Conservation (phyloP, 495 filamentous ascomycete genomes). For the Trichoderma asperelloides region DNA sequence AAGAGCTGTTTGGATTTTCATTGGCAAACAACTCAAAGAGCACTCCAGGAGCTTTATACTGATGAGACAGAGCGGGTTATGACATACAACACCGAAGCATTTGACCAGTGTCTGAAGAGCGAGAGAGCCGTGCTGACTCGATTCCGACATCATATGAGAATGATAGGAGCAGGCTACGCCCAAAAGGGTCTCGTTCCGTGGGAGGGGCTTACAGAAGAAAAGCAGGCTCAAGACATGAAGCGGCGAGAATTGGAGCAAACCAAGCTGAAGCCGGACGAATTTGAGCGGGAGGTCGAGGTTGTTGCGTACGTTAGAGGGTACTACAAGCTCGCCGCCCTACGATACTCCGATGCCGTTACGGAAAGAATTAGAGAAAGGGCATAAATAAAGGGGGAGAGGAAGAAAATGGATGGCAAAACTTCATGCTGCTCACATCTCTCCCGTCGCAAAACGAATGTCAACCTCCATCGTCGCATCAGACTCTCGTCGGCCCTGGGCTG, state of each 20-base stretch:
- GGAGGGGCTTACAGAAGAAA: constrained; percentile 34
- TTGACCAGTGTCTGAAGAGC: not conserved
- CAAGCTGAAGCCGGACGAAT: constrained; percentile 35
- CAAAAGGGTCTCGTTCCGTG: constrained; percentile 22
- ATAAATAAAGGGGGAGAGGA: no score
- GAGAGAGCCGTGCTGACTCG: constrained; percentile 28
- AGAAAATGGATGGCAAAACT: not conserved
- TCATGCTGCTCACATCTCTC: not conserved
- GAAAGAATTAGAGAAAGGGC: not conserved
- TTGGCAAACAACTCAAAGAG: constrained; percentile 17
- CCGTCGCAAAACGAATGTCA: not conserved
- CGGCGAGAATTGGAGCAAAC: constrained; percentile 21
- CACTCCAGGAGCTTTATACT: constrained; percentile 24
- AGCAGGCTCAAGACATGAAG: constrained; percentile 19
- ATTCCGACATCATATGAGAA: constrained; percentile 27
- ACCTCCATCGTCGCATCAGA: not conserved
- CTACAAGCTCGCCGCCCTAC: constrained; percentile 39
- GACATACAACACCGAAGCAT: constrained; percentile 21
- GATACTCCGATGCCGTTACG: constrained; percentile 41
- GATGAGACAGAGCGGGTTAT: constrained; percentile 28
- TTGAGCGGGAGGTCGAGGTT: constrained; percentile 36
- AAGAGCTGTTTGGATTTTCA: constrained; percentile 24
- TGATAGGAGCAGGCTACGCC: constrained; percentile 18
- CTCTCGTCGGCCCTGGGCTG: not conserved
- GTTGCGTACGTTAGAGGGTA: constrained; percentile 43